Evolutionary conservation across 257 asterid species (phyloP), one percentile per base, ranked within the genome.

Genomic region (Solanum pinnatisectum): DNA sequence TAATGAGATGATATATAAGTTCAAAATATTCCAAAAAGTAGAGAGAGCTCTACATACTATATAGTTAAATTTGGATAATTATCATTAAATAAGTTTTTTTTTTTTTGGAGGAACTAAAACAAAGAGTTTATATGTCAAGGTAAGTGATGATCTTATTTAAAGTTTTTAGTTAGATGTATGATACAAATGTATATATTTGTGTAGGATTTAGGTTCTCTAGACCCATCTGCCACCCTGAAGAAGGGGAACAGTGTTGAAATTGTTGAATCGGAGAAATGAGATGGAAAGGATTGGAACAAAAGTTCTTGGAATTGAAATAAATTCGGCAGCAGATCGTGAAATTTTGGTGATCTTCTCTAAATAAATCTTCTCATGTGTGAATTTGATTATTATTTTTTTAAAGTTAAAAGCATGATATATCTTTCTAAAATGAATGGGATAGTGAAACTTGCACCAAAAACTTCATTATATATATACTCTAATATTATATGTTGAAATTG

Each of bases 11-110:
- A 52, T 52, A 18, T 56, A 56, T 20, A 56, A 56, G 65, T 18
- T 20, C 4, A 0, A 20, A 18, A 18, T 56, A 56, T 18, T 56
- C 65, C 0, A 20, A 56, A 56, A 56, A 56, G 25, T 1, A 56
- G 65, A 56, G 0, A 56, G 4, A 1, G 0, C 8, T 49, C 20
- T 49, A 44, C 52, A 44, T 44, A 14, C 1, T 49, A 49, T 13
- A 49, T 49, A 0, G 59, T 49, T 49, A 7, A 49, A 49, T 49
- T 5, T 49, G 0, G 22, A 49, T 15, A 49, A 49, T 49, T 46
- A 7, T 46, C 0, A 0, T 52, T 18, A 52, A 0, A 0, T 52
- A 56, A 2, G n/a, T 18, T 52, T 0, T 18, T 22, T 60, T 59
- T 23, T 32, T 32, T 32, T 32, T 32, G 33, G 6, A 8, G 11